phyloP scores from a whole-genome alignment of 1,284 basidiomycete species.

The Afroboletus lepidellus region DNA sequence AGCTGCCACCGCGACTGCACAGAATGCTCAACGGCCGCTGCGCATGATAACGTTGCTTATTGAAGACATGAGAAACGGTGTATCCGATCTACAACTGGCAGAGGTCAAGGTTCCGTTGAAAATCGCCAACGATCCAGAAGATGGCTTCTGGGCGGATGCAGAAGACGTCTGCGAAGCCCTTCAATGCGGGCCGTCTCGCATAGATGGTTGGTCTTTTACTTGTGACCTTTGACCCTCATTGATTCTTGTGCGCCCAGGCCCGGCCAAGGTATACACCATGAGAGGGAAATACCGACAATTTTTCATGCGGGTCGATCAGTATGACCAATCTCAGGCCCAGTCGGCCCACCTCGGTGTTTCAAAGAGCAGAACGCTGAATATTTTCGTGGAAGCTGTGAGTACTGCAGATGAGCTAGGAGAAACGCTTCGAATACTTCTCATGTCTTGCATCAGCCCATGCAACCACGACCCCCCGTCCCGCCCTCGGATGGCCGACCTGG shows the following conservation, averaged over 20 bases:
- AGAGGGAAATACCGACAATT: constrained; percentile 70
- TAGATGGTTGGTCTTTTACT: constrained; percentile 52
- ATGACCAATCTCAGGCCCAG: constrained; percentile 45
- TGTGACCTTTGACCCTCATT: background rate
- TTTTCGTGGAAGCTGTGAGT: constrained; percentile 51
- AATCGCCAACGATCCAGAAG: constrained; percentile 43
- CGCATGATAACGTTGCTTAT: constrained; percentile 65
- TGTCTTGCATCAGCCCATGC: constrained; percentile 22
- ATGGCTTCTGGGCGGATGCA: constrained; percentile 69
- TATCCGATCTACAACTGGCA: constrained; percentile 55
- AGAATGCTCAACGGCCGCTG: constrained; percentile 13
- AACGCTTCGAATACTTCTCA: constrained; percentile 11
- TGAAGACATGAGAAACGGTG: constrained; percentile 53
- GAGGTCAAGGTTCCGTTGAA: constrained; percentile 62
- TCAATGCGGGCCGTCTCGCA: constrained; percentile 60
- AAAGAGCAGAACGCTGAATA: constrained; percentile 44
- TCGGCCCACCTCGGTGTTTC: constrained; percentile 48
- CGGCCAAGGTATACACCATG: constrained; percentile 64
- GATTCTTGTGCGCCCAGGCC: constrained; percentile 44
- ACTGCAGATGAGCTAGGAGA: background rate
- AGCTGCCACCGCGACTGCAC: constrained; percentile 11
- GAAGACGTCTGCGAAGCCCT: constrained; percentile 56
- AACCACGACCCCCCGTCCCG: constrained; percentile 27
- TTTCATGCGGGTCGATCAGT: constrained; percentile 59
- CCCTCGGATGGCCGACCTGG: constrained; percentile 17